Percentiles rank a stretch among this genome's conserved stretches.
phyloP scores from a whole-genome alignment of 148 eudicot species.

The Diospyros lotus region DNA sequence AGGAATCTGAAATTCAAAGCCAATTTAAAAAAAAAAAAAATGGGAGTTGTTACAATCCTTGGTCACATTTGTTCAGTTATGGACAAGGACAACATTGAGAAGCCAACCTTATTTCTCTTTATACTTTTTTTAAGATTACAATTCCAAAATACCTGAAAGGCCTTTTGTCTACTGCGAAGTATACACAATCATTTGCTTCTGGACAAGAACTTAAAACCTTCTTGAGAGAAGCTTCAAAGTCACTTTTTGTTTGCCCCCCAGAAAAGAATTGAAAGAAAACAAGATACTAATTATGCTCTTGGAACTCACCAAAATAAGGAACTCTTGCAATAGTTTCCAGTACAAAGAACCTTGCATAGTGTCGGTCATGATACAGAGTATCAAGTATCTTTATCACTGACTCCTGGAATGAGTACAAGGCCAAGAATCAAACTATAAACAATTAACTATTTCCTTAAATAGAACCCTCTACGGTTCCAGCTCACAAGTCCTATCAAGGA shows the following conservation, averaged over 20 bases:
- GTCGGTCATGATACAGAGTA: conserved; percentile 72
- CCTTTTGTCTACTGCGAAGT: neutral
- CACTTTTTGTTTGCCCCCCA: neutral
- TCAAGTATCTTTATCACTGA: conserved; percentile 94
- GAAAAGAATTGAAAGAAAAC: conserved; percentile 1
- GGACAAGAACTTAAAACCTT: neutral
- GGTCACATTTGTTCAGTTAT: neutral
- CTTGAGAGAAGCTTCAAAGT: neutral
- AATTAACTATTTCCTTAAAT: neutral
- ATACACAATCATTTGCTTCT: neutral
- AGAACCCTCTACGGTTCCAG: neutral
- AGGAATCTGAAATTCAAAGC: neutral
- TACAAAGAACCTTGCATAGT: conserved; percentile 92
- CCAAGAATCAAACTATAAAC: neutral
- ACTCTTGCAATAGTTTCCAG: conserved; percentile 97
- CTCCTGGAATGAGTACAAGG: conserved; percentile 52
- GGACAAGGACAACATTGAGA: neutral
- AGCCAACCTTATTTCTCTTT: neutral
- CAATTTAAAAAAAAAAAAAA: neutral
- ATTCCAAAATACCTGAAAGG: neutral
- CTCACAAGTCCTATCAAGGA: neutral
- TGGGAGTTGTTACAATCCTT: neutral
- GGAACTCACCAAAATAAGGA: conserved; percentile 90
- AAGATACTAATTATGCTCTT: neutral
- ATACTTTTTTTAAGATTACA: neutral